Conservation (phyloP, 2,329 filamentous ascomycete genomes). For the Penicillium paneum region DNA sequence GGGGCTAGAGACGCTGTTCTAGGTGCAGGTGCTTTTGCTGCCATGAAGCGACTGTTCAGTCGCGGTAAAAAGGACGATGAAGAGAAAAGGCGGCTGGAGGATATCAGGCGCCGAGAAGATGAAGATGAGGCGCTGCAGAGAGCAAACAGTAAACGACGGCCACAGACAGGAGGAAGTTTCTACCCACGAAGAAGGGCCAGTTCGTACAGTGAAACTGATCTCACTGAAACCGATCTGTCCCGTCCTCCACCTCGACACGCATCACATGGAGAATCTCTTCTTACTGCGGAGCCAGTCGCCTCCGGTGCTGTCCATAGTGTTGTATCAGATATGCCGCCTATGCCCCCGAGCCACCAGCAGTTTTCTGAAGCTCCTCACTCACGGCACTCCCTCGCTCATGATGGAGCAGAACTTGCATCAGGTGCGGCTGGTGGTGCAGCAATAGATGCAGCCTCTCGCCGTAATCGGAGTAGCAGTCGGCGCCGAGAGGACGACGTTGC, state of each 20-base stretch:
- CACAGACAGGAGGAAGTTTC: constrained; percentile 62
- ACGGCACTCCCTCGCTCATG: constrained; percentile 12
- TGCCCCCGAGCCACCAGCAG: constrained; percentile 42
- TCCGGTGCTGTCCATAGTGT: constrained; percentile 30
- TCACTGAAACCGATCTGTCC: constrained; percentile 37
- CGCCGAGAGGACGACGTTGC: constrained; percentile 42
- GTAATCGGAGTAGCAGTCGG: constrained; percentile 31
- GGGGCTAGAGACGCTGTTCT: constrained; percentile 60
- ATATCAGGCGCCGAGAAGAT: constrained; percentile 49
- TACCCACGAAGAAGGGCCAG: constrained; percentile 33
- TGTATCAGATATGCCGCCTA: constrained; percentile 38
- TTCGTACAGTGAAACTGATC: constrained; percentile 37
- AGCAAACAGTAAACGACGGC: constrained; percentile 58
- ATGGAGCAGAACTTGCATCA: constrained; percentile 26
- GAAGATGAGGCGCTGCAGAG: constrained; percentile 54
- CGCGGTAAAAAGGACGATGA: constrained; percentile 54
- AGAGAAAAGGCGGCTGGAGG: constrained; percentile 59
- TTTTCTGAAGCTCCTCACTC: constrained; percentile 27
- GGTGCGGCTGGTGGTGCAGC: constrained; percentile 32
- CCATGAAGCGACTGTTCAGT: constrained; percentile 57
- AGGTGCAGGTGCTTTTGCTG: constrained; percentile 65
- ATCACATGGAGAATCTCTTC: constrained; percentile 34
- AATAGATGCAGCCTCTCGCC: constrained; percentile 29
- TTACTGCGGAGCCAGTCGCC: constrained; percentile 31
- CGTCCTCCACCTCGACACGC: constrained; percentile 24